Percentiles rank a stretch among this genome's conserved stretches.
These are phyloP conservation scores for Apiospora sp. DNA, from an alignment of 2,329 filamentous ascomycete genomes.

Conservation along the genomic window DNA sequence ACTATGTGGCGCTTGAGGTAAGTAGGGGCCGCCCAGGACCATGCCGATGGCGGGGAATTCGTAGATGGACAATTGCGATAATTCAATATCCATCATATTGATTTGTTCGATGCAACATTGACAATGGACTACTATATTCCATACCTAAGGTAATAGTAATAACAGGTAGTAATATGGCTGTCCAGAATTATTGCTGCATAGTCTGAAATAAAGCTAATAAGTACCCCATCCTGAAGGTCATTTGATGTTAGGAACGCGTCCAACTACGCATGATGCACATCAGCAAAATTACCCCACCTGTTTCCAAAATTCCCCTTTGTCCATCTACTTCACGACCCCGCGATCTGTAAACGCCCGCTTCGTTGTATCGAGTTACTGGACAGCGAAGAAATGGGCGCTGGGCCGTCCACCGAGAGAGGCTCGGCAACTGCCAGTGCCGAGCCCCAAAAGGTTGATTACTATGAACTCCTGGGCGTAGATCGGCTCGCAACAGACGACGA, in stretches of 20 bases:
- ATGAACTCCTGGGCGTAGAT: constrained; percentile 81
- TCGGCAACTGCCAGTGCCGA: constrained; percentile 38
- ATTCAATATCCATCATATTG: not conserved
- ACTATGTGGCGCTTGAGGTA: no score
- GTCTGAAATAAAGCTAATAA: not conserved
- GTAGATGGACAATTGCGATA: not conserved
- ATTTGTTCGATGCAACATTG: not conserved
- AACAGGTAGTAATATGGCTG: no score
- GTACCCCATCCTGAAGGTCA: not conserved
- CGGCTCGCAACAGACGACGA: constrained; percentile 81
- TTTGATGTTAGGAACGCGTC: not conserved
- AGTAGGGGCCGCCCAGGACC: no score
- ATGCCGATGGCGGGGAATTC: not conserved
- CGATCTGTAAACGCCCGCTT: not conserved
- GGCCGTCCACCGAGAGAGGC: constrained; percentile 58
- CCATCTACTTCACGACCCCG: constrained; percentile 6
- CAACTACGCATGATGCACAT: not conserved
- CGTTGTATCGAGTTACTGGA: not conserved
- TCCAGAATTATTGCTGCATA: no score
- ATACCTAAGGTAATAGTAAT: no score
- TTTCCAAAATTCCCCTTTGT: not conserved
- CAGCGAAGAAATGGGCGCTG: constrained; percentile 56
- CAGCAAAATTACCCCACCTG: not conserved
- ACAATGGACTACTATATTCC: no score
- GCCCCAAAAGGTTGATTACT: constrained; percentile 76